These are phyloP conservation scores for Coelastrella sp. DNA, from an alignment of 139 green algal species.

Conservation along the genomic window DNA sequence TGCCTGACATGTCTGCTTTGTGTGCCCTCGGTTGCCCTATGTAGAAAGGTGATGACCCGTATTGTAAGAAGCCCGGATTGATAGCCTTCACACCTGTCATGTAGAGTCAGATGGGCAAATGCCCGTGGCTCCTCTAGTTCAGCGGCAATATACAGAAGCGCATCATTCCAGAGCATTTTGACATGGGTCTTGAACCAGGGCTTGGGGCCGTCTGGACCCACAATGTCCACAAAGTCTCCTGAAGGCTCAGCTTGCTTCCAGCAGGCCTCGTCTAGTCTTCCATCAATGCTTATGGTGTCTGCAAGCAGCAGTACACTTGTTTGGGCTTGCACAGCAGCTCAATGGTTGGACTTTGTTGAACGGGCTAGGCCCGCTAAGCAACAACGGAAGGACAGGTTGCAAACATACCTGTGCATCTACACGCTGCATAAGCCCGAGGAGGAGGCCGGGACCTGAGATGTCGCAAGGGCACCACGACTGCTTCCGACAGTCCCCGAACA, in stretches of 20 bases:
- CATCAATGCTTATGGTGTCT: background rate
- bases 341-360: no score
- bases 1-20: no score
- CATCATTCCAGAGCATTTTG: background rate
- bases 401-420: background rate
- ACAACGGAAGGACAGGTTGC: no score
- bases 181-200: background rate
- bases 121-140: background rate
- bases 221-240: background rate
- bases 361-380: no score
- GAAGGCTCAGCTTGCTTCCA: background rate
- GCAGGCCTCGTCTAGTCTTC: slow-evolving; percentile 36
- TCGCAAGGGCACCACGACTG: background rate
- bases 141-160: background rate
- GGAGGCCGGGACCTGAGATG: background rate
- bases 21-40: no score
- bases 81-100: slow-evolving; percentile 3
- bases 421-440: background rate
- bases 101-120: background rate
- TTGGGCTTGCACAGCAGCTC: no score
- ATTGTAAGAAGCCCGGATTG: no score
- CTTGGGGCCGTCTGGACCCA: background rate
- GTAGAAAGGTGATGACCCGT: no score
- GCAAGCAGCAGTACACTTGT: background rate
- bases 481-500: background rate